Conservation (phyloP, 2,329 filamentous ascomycete genomes). For the Colletotrichum gloeosporioides region DNA sequence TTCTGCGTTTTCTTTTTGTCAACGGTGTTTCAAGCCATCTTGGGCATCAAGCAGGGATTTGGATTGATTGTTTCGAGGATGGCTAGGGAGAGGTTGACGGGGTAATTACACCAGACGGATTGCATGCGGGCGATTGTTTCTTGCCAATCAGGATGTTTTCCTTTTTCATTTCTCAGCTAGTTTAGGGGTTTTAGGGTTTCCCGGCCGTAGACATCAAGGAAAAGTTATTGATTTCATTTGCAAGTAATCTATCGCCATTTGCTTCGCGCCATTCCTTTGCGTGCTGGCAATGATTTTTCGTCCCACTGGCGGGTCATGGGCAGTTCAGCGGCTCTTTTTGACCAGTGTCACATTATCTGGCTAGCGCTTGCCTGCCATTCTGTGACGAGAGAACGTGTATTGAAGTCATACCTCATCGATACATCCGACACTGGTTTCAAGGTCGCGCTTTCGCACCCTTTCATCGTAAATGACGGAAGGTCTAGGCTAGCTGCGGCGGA, state of each 20-base stretch:
- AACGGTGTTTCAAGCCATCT: neutral
- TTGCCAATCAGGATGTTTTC: neutral
- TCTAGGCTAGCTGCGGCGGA: neutral
- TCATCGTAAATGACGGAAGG: neutral
- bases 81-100: neutral
- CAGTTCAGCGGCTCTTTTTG: neutral
- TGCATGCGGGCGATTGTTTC: neutral
- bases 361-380: neutral
- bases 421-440: neutral
- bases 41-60: neutral
- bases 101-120: neutral
- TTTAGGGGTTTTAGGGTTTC: neutral
- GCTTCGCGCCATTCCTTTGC: neutral
- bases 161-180: neutral
- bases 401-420: neutral
- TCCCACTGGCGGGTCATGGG: neutral
- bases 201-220: neutral
- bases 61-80: neutral
- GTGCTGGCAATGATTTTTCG: neutral
- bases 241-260: neutral
- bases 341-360: neutral
- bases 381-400: neutral
- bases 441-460: neutral
- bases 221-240: neutral
- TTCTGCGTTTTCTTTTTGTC: neutral